Base-by-base conservation (phyloP, 371 early-diverging fungal genomes). In the Mucor lusitanicus region DNA sequence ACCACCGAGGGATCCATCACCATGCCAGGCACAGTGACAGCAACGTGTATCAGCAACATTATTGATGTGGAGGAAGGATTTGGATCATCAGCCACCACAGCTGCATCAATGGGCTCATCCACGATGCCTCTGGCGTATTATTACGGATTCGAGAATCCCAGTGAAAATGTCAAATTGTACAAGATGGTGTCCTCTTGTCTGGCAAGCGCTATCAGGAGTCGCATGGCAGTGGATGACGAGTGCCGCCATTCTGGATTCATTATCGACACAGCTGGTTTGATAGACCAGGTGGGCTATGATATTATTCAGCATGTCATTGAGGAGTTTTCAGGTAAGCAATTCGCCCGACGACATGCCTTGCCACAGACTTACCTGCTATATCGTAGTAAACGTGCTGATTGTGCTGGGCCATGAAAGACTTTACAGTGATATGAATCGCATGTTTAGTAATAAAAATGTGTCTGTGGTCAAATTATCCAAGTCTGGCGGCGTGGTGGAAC, bases 371-470 rank as follows among this genome's bases (percentile, higher is more conserved):
- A 30, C 2, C 30, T 30, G 30, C 9, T 40, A 17, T 60, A 19
- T 15, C 1, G 0, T 69, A 88, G 95, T 94, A 17, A 90, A 91
- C 69, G 86, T 88, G 25, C 83, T 98, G n/a, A 75, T 96, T 44
- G 94, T 96, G 0, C 79, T 98, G 17, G 98, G 97, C 4, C 93
- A 96, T 68, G 99, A 98, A 72, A 85, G 97, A 63, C 81, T 98
- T 46, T 95, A 91, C 80, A 94, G 94, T 67, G 91, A 94, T 55
- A 86, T 97, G 79, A 78, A 77, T 4, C 76, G 86, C 12, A 76
- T 88, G 8, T 84, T 85, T 37, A 74, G 70, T 23, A 77, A 83
- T 50, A 73, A 79, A n/a, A 75, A 74, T 9, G 75, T 96, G 1
- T 75, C 87, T 0, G 88, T 97, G 17, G 76, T 96, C 50, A 97